Conservation (phyloP, 140 eudicot species). For the Anethum foeniculum region DNA sequence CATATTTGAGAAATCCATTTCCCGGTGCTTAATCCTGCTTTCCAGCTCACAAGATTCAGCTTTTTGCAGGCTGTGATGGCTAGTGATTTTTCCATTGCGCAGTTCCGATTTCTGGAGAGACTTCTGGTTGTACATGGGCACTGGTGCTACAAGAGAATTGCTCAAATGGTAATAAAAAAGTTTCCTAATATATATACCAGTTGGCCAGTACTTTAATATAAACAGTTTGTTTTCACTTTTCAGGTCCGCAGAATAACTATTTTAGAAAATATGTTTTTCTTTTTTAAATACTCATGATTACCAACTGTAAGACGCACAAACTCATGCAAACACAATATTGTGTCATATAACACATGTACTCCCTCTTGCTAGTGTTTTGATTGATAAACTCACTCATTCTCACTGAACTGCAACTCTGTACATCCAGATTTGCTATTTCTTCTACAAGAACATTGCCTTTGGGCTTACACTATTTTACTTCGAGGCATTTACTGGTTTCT, state of each 20-base stretch:
- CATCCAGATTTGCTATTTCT: conserved; percentile 82
- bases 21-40: not conserved
- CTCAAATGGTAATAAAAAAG: conserved; percentile 98
- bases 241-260: not conserved
- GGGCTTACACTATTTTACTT: conserved; percentile 96
- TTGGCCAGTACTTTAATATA: no score
- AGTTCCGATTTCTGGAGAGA: conserved; percentile 90
- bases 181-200: no score
- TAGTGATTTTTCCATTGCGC: conserved; percentile 94
- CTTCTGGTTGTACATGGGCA: conserved; percentile 95
- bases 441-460: conserved; percentile 95
- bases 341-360: not conserved
- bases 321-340: not conserved
- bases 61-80: conserved; percentile 94
- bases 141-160: conserved; percentile 97
- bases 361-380: not conserved
- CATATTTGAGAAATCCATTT: not conserved
- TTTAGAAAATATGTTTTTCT: not conserved
- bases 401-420: conserved; percentile 13
- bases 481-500: conserved; percentile 88
- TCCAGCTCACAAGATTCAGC: conserved; percentile 21
- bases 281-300: not conserved
- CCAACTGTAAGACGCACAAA: not conserved
- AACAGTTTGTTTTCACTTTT: no score
- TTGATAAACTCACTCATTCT: not conserved